A percentile compares a stretch with the other conserved stretches of the same genome.
These are phyloP conservation scores for Ammopiptanthus mongolicus DNA, from an alignment of 306 rosid species.

Conservation along the genomic window DNA sequence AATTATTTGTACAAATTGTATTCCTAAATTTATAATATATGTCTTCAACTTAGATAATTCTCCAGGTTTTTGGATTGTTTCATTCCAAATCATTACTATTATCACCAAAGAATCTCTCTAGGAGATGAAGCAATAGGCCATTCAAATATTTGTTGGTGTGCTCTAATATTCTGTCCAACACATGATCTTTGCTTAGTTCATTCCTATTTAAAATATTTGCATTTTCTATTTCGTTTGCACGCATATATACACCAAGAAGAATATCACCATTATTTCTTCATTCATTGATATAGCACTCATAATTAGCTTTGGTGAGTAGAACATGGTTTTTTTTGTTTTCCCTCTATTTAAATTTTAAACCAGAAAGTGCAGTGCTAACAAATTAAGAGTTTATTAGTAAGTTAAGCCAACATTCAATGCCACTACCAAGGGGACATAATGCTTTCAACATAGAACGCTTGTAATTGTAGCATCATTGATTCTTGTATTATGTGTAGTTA, in stretches of 20 bases:
- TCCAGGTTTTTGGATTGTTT: neutral
- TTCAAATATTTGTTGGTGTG: neutral
- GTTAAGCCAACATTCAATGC: too few relatives aligned
- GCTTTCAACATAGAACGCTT: too few relatives aligned
- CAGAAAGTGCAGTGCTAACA: too few relatives aligned
- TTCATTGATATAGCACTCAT: neutral
- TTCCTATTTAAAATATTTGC: neutral
- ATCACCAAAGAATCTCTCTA: neutral
- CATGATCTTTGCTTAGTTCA: neutral
- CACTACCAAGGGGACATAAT: too few relatives aligned
- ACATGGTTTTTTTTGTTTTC: neutral
- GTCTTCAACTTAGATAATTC: slow-evolving; percentile 1
- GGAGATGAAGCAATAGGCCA: neutral
- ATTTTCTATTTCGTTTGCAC: neutral
- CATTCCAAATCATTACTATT: slow-evolving; percentile 2
- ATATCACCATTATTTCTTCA: neutral
- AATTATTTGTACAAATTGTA: slow-evolving; percentile 11
- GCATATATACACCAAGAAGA: neutral
- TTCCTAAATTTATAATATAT: neutral
- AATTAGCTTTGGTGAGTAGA: neutral
- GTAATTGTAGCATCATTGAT: too few relatives aligned
- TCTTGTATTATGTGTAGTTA: too few relatives aligned
- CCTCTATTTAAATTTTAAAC: neutral
- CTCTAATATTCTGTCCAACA: neutral
- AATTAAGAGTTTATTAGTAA: too few relatives aligned